phyloP scores from a whole-genome alignment of 2,329 filamentous ascomycete genomes.

The Mycocentrospora acerina region DNA sequence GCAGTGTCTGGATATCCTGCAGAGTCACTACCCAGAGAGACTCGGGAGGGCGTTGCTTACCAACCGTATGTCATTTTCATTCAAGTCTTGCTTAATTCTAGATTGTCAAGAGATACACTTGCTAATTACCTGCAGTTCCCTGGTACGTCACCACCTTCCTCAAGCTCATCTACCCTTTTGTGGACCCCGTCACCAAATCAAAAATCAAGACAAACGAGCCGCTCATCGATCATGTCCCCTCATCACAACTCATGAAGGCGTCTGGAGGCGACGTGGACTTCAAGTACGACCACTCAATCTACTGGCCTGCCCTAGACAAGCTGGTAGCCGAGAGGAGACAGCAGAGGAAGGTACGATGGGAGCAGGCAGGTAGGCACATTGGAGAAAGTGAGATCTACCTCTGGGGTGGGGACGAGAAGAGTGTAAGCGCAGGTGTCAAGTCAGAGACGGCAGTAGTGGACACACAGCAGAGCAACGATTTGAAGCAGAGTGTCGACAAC shows the following conservation, averaged over 20 bases:
- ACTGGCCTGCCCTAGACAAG: constrained; percentile 84
- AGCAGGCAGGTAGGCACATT: constrained; percentile 73
- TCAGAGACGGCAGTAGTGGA: not conserved
- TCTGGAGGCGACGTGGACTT: constrained; percentile 82
- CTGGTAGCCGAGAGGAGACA: constrained; percentile 67
- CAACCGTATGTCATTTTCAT: constrained; percentile 63
- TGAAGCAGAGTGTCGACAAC: too few species aligned
- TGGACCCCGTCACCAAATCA: constrained; percentile 88
- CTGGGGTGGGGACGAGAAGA: constrained; percentile 60
- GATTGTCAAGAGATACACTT: too few species aligned
- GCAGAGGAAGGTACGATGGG: constrained; percentile 70
- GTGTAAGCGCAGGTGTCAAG: constrained; percentile 12
- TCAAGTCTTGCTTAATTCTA: too few species aligned
- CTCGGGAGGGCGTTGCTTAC: constrained; percentile 86
- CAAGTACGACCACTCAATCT: constrained; percentile 82
- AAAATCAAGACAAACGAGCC: constrained; percentile 99
- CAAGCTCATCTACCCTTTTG: constrained; percentile 93
- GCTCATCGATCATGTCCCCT: constrained; percentile 76
- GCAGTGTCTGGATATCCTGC: constrained; percentile 85
- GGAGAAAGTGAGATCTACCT: constrained; percentile 88
- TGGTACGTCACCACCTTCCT: constrained; percentile 94
- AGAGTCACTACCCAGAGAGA: constrained; percentile 93
- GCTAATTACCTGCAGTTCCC: constrained; percentile 60
- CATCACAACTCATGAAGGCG: constrained; percentile 77
- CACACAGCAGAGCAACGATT: too few species aligned